Evolutionary conservation across 1,139 yeast genomes (phyloP).

Genomic region (Zygosaccharomyces sapae): DNA sequence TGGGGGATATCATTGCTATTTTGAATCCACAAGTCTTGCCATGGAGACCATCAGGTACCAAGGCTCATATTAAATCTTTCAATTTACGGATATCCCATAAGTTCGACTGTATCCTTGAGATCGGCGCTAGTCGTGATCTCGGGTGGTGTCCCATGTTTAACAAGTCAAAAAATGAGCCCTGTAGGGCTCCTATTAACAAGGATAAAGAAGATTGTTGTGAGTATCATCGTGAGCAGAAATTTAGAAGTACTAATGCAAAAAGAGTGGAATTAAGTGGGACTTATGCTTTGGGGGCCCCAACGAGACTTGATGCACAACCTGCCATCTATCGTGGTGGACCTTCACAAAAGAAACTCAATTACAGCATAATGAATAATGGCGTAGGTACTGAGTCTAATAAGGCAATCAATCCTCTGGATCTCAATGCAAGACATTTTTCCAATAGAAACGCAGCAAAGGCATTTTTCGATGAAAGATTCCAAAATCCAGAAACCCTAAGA

Average conservation of each 20-base stretch:
- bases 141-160: slow-evolving; percentile 56
- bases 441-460: slow-evolving; percentile 43
- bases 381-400: slow-evolving; percentile 25
- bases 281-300: slow-evolving; percentile 44
- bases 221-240: slow-evolving; percentile 61
- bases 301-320: slow-evolving; percentile 40
- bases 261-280: slow-evolving; percentile 67
- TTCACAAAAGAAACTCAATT: slow-evolving; percentile 30
- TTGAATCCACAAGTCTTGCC: slow-evolving; percentile 66
- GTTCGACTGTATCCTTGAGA: slow-evolving; percentile 54
- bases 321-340: slow-evolving; percentile 32
- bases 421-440: slow-evolving; percentile 38
- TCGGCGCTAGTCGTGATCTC: slow-evolving; percentile 66
- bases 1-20: slow-evolving; percentile 71
- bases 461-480: slow-evolving; percentile 46
- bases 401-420: slow-evolving; percentile 22
- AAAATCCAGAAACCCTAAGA: slow-evolving; percentile 45
- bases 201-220: slow-evolving; percentile 57
- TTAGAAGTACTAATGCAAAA: slow-evolving; percentile 51
- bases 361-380: slow-evolving; percentile 34
- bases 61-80: slow-evolving; percentile 44
- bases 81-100: slow-evolving; percentile 54
- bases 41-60: slow-evolving; percentile 34
- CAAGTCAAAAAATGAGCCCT: slow-evolving; percentile 45
- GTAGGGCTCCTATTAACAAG: slow-evolving; percentile 58